Evolutionary conservation across 2,329 filamentous ascomycete species (phyloP).

Genomic region (Ampelomyces quisqualis): DNA sequence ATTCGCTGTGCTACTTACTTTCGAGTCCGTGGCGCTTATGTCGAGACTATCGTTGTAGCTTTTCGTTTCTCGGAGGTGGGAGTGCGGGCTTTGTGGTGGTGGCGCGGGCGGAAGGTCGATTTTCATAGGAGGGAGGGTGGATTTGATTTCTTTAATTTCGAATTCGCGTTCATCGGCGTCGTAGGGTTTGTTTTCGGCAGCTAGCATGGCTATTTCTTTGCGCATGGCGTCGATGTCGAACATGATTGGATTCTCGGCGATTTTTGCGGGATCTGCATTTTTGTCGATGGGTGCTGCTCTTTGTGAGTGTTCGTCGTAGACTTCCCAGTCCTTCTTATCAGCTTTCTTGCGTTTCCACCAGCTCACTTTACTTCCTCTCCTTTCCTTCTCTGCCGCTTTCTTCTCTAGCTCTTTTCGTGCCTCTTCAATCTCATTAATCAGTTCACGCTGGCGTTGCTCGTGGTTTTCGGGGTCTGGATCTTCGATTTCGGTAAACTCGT

Average conservation of each 20-base stretch:
- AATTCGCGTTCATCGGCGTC: constrained; percentile 41
- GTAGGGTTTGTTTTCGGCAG: constrained; percentile 58
- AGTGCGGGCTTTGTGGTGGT: constrained; percentile 19
- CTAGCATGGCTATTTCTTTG: constrained; percentile 67
- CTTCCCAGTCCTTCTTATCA: constrained; percentile 89
- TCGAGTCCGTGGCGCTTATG: constrained; percentile 4
- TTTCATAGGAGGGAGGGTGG: constrained; percentile 87
- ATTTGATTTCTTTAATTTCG: constrained; percentile 78
- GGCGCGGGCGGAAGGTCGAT: constrained; percentile 51
- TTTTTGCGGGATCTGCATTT: constrained; percentile 51
- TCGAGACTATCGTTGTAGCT: constrained; percentile 44
- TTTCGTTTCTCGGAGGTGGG: constrained; percentile 44
- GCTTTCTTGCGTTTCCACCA: constrained; percentile 81
- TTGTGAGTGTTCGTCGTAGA: constrained; percentile 72
- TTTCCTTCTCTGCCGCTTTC: constrained; percentile 61
- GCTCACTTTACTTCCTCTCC: constrained; percentile 59
- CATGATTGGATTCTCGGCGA: constrained; percentile 65
- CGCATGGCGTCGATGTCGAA: constrained; percentile 96
- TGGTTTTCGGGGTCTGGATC: constrained; percentile 96
- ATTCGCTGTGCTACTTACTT: constrained; percentile 19
- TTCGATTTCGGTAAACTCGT: constrained; percentile 95
- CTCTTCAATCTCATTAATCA: constrained; percentile 96
- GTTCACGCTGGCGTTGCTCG: constrained; percentile 78
- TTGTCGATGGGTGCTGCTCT: constrained; percentile 33
- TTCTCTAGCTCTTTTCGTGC: constrained; percentile 83